Evolutionary conservation across 2,329 filamentous ascomycete genomes (phyloP), one percentile per base, ranked within the genome.

Genomic region (Exophiala calicioides): DNA sequence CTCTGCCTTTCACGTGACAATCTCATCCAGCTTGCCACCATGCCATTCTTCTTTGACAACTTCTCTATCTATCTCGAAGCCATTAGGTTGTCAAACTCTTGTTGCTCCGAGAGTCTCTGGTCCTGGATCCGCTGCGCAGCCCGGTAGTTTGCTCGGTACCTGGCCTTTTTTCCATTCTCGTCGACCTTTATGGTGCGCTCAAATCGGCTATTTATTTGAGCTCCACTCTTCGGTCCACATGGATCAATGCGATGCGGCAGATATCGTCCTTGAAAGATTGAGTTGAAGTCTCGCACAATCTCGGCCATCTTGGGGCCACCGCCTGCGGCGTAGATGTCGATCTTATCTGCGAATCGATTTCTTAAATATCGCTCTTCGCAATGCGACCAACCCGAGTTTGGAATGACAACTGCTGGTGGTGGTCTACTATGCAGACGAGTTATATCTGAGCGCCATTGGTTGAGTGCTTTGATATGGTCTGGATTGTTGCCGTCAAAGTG

Each of bases 381-480:
- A 9, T 24, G 10, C n/a, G 9, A 29, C 27, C 34, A 42, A 3
- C 21, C 12, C 5, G 13, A 20, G 13, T 23, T 3, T 31, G 13
- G 8, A 6, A 20, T 12, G 5, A 5, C 16, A 8, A 37, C 15
- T 13, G 32, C 23, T 4, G 3, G 10, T 8, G 44, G 44, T 21
- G 36, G 36, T 2, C 16, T 29, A 5, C 16, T 2, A 23, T 20
- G 27, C 20, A 33, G 5, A 15, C 44, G 9, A 7, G 13, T 16
- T 13, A 41, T 5, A 23, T 49, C 40, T n/a, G 20, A 23, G 2
- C 32, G 18, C 46, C 46, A 49, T 12, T 44, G 38, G 24, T 49
- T 49, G 26, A 49, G 31, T 5, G 39, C 39, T 20, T 33, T 24
- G n/a, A 49, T 9, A 6, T 49, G 46, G 9, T 39, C 16, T 6